Base-by-base conservation (phyloP, 2,329 filamentous ascomycete genomes). In the Didymella exigua region DNA sequence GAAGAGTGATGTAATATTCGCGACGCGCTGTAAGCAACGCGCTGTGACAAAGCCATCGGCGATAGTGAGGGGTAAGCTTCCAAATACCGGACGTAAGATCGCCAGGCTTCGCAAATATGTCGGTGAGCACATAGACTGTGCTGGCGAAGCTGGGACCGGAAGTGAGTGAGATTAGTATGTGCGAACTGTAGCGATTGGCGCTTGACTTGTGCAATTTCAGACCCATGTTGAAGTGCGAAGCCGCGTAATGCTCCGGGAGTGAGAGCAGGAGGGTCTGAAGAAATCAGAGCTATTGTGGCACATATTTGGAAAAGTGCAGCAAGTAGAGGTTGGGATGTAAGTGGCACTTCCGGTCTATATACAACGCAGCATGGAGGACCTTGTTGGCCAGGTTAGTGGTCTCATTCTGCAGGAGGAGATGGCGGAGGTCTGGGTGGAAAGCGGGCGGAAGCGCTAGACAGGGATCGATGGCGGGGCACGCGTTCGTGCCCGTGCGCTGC, bases 51-150 rank as follows among this genome's bases (percentile, higher is more conserved):
- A 55, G 46, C 42, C 34, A 34, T 29, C 46, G 52, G 46, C 29
- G 33, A 31, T 43, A 55, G 37, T 42, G 52, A 55, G 52, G 52
- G 52, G 52, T 46, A 55, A 27, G 29, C 42, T 50, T 50, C 46
- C 42, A 50, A 55, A 50, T 42, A 36, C 41, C 52, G 52, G 29
- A 19, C 13, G 11, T 45, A 37, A 54, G 31, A 34, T 21, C 19
- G 4, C 9, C 24, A 13, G 14, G 14, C 5, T 16, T 31, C 23
- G 23, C 31, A 36, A 30, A 30, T 30, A 24, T 24, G 36, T 38
- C 36, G 36, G 21, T 7, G 21, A n/a, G n/a, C 11, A 37, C 18
- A 13, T 37, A 2, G 11, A 6, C 16, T 9, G 11, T 38, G 36
- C 21, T 38, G 4, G n/a, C 13, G 13, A n/a, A 26, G 27, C 10